A percentile compares a stretch with the other conserved stretches of the same genome.
Conservation (phyloP, 441 rosid species). For the Aquilaria agallochum region DNA sequence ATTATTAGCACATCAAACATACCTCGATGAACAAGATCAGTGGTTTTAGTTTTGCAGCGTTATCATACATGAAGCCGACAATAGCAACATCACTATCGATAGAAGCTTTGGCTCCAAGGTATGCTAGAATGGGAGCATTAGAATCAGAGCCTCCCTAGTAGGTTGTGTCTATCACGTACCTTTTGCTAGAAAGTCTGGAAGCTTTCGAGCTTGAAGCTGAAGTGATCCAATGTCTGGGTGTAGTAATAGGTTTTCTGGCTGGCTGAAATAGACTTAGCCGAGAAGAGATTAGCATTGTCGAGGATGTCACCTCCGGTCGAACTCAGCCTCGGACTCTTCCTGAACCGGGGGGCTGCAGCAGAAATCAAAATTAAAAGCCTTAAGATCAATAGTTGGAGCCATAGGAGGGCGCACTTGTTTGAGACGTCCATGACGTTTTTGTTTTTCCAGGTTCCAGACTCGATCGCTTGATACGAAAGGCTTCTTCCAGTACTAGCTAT, state of each 20-base stretch:
- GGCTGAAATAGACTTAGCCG: constrained; percentile 19
- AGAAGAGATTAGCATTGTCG: constrained; percentile 8
- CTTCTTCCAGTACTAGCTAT: too few species aligned
- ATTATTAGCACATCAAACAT: too few species aligned
- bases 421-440: too few species aligned
- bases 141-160: constrained; percentile 55
- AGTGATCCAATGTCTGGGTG: too few species aligned
- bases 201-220: constrained; percentile 15
- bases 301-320: constrained; percentile 14
- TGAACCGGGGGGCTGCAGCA: neutral
- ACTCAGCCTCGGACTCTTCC: constrained; percentile 31
- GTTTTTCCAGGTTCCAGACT: too few species aligned
- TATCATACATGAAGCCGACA: too few species aligned
- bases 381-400: constrained; percentile 3
- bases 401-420: neutral
- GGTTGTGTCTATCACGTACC: constrained; percentile 43
- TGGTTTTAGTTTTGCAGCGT: too few species aligned
- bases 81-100: too few species aligned
- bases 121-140: too few species aligned
- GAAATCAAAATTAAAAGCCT: constrained; percentile 2
- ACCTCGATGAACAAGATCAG: too few species aligned
- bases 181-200: constrained; percentile 48
- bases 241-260: constrained; percentile 27
- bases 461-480: too few species aligned
- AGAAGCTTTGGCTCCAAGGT: too few species aligned